Evolutionary conservation across 148 eudicot species (phyloP), one percentile per base, ranked within the genome.

Genomic region (Vaccinium myrtillus): DNA sequence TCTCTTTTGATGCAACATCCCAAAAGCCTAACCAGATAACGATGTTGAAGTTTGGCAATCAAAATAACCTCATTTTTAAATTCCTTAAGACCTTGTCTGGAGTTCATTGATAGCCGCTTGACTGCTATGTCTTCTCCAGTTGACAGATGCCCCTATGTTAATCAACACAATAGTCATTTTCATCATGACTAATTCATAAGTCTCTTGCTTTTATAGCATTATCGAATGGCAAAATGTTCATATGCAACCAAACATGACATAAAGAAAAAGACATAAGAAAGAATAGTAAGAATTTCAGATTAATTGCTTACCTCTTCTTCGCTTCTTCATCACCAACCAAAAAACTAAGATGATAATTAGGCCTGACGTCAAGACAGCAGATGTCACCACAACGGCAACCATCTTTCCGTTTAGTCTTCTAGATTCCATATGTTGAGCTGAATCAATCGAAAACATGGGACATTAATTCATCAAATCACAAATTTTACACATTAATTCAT

Each of bases 1-100:
- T 82, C 49, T 46, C 59, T 49, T 32, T 30, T 27, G 32, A 82
- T 51, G 59, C 77, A 82, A 71, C 65, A 82, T 10, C 84, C 84
- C 77, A 82, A 71, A 46, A 82, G 84, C 84, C 61, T 48, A 15
- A 82, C 84, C 6, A 82, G 77, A 82, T 82, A 70, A 7, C 78
- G 21, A 16, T 82, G 84, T 71, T 82, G 84, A 50, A 82, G 77
- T 32, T 82, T 82, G 13, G 59, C 49, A 0, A 82, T 82, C 63
- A 82, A 82, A n/a, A 70, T 82, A 48, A 82, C 77, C 75, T 82
- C 84, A 16, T 70, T 82, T 36, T 82, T 82, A 27, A 82, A 82
- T 30, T 82, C 84, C 49, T 82, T n/a, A 0, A 82, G 12, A 23
- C 84, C 84, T 50, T 82, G 84, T 70, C 9, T 51, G 11, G 84